Evolutionary conservation across 2,329 filamentous ascomycete species (phyloP).

Genomic region (Atkinsonella hypoxylon): DNA sequence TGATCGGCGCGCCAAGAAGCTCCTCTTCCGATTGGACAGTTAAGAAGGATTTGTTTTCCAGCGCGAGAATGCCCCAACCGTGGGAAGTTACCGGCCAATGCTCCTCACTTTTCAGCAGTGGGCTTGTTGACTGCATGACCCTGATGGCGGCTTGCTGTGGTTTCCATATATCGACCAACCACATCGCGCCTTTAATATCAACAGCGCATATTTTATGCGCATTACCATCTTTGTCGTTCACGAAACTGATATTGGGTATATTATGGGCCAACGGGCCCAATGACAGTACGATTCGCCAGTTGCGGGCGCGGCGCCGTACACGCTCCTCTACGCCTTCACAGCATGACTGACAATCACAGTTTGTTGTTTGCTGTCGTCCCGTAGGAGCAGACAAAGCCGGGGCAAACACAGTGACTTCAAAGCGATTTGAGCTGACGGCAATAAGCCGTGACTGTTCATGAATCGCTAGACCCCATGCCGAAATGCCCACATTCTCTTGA

Average conservation of each 20-base stretch:
- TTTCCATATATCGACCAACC: constrained; percentile 42
- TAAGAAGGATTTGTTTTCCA: constrained; percentile 32
- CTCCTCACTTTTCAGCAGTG: constrained; percentile 18
- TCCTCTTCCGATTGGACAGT: constrained; percentile 21
- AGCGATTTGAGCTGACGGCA: constrained; percentile 69
- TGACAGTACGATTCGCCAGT: constrained; percentile 38
- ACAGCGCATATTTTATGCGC: constrained; percentile 39
- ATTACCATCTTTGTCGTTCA: constrained; percentile 31
- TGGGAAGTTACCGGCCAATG: constrained; percentile 16
- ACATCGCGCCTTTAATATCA: constrained; percentile 36
- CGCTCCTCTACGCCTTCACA: constrained; percentile 15
- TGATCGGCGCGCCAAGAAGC: constrained; percentile 19
- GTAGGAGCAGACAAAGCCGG: constrained; percentile 23
- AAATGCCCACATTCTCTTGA: constrained; percentile 59
- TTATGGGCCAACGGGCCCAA: constrained; percentile 30
- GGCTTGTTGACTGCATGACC: constrained; percentile 10
- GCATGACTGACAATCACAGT: constrained; percentile 6
- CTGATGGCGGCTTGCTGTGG: constrained; percentile 15
- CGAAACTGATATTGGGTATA: constrained; percentile 41
- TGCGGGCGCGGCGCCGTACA: constrained; percentile 29
- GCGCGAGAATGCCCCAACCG: constrained; percentile 38
- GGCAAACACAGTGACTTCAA: constrained; percentile 41
- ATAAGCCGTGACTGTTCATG: constrained; percentile 74
- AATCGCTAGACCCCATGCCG: constrained; percentile 82
- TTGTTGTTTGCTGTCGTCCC: not conserved